Percentiles rank a stretch among this genome's conserved stretches.
phyloP scores from a whole-genome alignment of 2,329 filamentous ascomycete genomes.

The Pyricularia sp. region DNA sequence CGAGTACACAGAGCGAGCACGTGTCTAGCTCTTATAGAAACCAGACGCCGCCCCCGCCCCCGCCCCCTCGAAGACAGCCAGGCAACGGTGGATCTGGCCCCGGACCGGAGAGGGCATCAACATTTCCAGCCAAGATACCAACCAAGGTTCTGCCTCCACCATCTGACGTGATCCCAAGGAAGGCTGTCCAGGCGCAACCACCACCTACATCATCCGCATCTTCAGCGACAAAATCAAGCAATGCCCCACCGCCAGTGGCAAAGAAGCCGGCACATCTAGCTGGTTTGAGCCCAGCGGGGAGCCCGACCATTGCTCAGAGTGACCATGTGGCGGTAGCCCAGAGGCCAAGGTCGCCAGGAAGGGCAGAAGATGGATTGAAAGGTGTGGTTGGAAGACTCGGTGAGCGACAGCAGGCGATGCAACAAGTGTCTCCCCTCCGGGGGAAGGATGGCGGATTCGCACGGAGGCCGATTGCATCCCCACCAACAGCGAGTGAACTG shows the following conservation, averaged over 20 bases:
- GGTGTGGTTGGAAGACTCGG: background rate
- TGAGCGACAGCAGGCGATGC: slow-evolving; percentile 9
- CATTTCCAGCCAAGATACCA: slow-evolving; percentile 29
- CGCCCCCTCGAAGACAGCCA: slow-evolving; percentile 11
- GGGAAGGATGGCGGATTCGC: slow-evolving; percentile 7
- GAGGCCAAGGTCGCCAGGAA: slow-evolving; percentile 4
- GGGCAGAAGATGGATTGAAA: background rate
- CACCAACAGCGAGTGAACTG: slow-evolving; percentile 10
- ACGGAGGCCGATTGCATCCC: background rate
- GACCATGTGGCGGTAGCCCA: slow-evolving; percentile 8
- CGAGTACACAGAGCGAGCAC: background rate
- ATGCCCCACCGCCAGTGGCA: slow-evolving; percentile 43
- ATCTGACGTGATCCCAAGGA: background rate
- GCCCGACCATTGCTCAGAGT: slow-evolving; percentile 9
- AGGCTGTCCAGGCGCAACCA: slow-evolving; percentile 7
- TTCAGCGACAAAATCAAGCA: slow-evolving; percentile 24
- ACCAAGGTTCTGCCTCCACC: slow-evolving; percentile 8
- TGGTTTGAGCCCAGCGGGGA: slow-evolving; percentile 17
- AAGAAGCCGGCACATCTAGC: slow-evolving; percentile 48
- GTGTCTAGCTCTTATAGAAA: slow-evolving; percentile 9
- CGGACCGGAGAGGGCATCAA: slow-evolving; percentile 11
- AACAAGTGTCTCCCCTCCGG: background rate
- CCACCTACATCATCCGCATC: slow-evolving; percentile 14
- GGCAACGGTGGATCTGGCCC: slow-evolving; percentile 8
- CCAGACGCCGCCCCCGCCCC: slow-evolving; percentile 30